A percentile compares a stretch with the other conserved stretches of the same genome.
These are phyloP conservation scores for Macadamia tetraphylla DNA, from an alignment of 164 flowering plant species.

Conservation along the genomic window DNA sequence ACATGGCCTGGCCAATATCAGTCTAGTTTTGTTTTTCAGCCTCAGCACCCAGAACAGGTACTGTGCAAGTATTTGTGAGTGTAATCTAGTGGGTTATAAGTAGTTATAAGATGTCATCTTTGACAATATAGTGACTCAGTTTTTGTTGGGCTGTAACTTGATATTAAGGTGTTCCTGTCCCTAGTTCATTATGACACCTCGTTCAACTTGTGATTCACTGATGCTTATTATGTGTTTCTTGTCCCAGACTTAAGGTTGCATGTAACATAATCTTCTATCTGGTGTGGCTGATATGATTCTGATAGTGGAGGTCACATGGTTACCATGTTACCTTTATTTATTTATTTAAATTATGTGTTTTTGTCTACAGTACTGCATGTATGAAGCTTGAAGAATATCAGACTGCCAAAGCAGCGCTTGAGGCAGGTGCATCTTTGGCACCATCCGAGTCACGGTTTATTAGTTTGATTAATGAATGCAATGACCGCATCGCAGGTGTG, in stretches of 20 bases:
- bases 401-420: slow-evolving; percentile 60
- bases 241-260: not conserved
- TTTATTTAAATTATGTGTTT: not conserved
- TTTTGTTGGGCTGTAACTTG: no score
- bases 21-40: no score
- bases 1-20: no score
- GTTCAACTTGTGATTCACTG: no score
- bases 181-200: no score
- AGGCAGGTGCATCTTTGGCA: slow-evolving; percentile 47
- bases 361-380: slow-evolving; percentile 43
- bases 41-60: no score
- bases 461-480: slow-evolving; percentile 57
- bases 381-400: slow-evolving; percentile 65
- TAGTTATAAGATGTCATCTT: no score
- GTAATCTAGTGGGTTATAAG: no score
- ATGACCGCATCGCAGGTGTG: slow-evolving; percentile 49
- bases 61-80: no score
- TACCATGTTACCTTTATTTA: not conserved
- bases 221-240: no score
- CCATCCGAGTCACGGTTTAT: slow-evolving; percentile 50
- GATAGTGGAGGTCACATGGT: not conserved
- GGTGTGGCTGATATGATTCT: not conserved
- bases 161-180: no score
- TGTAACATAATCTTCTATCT: not conserved
- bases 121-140: no score